These are phyloP conservation scores for Coemansia sp. DNA, from an alignment of 192 early-diverging fungal species.

Conservation along the genomic window DNA sequence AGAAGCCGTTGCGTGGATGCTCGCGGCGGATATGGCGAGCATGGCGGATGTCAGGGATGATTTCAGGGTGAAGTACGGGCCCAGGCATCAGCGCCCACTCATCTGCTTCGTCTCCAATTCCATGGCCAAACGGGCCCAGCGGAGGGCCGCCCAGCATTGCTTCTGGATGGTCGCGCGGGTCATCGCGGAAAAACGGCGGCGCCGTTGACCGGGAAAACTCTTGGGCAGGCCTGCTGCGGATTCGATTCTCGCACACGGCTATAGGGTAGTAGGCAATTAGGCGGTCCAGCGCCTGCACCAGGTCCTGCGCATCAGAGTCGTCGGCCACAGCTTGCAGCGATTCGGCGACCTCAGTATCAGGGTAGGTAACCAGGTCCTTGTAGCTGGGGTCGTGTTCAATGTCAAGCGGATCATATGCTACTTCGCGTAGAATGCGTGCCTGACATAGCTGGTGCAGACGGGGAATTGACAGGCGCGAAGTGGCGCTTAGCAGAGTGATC, in stretches of 20 bases:
- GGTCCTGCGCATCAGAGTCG: conserved; percentile 33
- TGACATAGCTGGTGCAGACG: conserved; percentile 40
- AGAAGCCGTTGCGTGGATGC: not conserved
- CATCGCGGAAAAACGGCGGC: no score
- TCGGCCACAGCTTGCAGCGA: conserved; percentile 16
- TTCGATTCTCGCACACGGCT: conserved; percentile 21
- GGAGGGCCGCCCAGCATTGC: no score
- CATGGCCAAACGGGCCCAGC: not conserved
- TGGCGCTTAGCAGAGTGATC: conserved; percentile 25
- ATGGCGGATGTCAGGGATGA: not conserved
- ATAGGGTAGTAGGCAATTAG: conserved; percentile 31
- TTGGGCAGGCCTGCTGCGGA: conserved; percentile 13
- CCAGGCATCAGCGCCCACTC: conserved; percentile 8
- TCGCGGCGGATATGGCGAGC: not conserved
- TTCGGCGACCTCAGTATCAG: conserved; percentile 14
- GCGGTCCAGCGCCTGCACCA: conserved; percentile 24
- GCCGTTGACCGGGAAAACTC: not conserved
- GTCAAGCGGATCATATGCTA: not conserved
- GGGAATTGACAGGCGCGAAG: conserved; percentile 33
- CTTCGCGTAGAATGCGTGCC: conserved; percentile 12
- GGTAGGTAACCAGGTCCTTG: conserved; percentile 8
- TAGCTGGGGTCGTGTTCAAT: not conserved
- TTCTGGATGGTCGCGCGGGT: no score
- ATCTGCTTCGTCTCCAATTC: not conserved
- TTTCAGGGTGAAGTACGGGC: conserved; percentile 12